phyloP scores from a whole-genome alignment of 257 asterid species.

The Fraxinus anomala region DNA sequence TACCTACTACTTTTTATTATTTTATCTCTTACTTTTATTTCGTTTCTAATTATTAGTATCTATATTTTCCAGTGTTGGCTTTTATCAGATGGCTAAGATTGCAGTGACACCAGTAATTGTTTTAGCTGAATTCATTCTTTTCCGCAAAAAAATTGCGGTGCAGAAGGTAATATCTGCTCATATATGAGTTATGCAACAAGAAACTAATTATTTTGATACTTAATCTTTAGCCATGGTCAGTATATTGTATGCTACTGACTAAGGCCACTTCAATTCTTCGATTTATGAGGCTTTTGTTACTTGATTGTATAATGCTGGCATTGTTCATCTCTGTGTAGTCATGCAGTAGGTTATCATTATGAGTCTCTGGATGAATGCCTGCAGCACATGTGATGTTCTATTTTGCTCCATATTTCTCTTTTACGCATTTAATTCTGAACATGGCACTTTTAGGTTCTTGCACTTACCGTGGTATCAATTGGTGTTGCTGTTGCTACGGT shows the following conservation, averaged over 20 bases:
- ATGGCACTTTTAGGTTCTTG: conserved; percentile 62
- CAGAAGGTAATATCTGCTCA: conserved; percentile 53
- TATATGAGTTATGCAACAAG: background rate
- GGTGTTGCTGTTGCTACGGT: conserved; percentile 97
- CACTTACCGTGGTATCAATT: conserved; percentile 77
- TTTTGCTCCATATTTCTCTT: background rate
- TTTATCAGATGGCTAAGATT: conserved; percentile 99
- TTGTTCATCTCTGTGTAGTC: background rate
- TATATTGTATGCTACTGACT: background rate
- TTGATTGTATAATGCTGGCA: background rate
- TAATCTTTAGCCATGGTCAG: background rate
- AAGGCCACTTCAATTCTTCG: background rate
- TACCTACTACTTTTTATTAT: background rate
- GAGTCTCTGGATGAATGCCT: background rate
- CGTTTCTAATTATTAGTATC: conserved; percentile 26
- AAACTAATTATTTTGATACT: conserved; percentile 1
- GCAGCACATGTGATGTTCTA: background rate
- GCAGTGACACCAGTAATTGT: conserved; percentile 97
- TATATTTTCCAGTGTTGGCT: conserved; percentile 73
- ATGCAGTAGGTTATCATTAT: background rate
- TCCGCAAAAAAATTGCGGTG: conserved; percentile 63
- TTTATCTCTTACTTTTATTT: background rate
- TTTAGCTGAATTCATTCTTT: conserved; percentile 75
- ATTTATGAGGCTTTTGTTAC: background rate
- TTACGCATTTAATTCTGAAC: conserved; percentile 10